Conservation (phyloP, 768 basidiomycete genomes). For the Epithele typhae region DNA sequence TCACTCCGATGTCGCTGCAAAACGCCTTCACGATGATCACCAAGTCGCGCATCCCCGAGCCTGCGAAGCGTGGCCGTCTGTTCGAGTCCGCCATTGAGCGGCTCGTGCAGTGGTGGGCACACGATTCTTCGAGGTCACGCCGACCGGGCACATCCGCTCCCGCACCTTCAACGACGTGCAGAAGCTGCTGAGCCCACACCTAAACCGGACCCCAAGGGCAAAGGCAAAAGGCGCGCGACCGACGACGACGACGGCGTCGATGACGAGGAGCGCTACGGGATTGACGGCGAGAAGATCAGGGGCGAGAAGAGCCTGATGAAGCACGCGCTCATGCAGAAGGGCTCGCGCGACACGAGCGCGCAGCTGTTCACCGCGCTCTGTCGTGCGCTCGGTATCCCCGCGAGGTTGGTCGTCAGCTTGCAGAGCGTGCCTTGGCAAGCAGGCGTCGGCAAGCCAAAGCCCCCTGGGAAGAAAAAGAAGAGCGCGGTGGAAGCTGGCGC, state of each 20-base stretch:
- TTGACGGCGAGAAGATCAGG: conserved; percentile 63
- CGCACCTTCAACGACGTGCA: conserved; percentile 76
- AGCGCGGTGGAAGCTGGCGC: background rate
- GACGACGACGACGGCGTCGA: conserved; percentile 38
- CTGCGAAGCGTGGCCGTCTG: conserved; percentile 74
- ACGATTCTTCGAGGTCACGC: conserved; percentile 61
- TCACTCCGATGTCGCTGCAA: conserved; percentile 78
- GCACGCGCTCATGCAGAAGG: conserved; percentile 74
- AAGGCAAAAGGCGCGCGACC: conserved; percentile 25
- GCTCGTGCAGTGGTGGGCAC: conserved; percentile 83
- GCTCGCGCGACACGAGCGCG: conserved; percentile 81
- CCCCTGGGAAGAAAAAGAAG: conserved; percentile 34
- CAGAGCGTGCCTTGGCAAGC: conserved; percentile 92
- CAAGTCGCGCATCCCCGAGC: conserved; percentile 77
- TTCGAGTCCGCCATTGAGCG: conserved; percentile 79
- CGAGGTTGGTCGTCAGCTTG: conserved; percentile 83
- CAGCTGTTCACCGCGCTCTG: conserved; percentile 91
- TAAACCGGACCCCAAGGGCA: conserved; percentile 17
- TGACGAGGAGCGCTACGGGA: conserved; percentile 27
- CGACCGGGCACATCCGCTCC: conserved; percentile 66
- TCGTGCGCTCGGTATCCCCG: conserved; percentile 80
- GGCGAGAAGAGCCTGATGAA: conserved; percentile 90
- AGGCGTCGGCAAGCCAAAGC: conserved; percentile 52
- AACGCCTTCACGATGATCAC: conserved; percentile 78
- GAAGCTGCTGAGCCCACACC: conserved; percentile 3